Conservation (phyloP, 106 monocot genomes). For the Allium fistulosum region DNA sequence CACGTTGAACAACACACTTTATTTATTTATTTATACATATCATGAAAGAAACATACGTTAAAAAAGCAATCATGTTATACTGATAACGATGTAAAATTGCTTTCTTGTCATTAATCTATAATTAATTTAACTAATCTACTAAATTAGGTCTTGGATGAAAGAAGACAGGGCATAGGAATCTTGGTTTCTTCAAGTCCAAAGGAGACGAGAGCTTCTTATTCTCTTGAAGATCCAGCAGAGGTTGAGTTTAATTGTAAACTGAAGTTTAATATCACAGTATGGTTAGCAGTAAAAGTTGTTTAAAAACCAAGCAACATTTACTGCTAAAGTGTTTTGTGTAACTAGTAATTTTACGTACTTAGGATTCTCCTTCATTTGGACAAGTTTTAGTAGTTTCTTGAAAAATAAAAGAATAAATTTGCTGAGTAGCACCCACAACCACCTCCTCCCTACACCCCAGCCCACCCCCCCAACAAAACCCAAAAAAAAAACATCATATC, state of each 20-base stretch:
- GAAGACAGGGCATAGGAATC: constrained; percentile 81
- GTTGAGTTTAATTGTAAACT: constrained; percentile 22
- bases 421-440: too few species aligned
- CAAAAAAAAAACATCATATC: too few species aligned
- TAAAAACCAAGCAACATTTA: too few species aligned
- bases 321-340: too few species aligned
- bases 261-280: too few species aligned
- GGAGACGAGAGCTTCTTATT: constrained; percentile 78
- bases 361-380: not conserved
- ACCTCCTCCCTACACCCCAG: too few species aligned
- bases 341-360: not conserved
- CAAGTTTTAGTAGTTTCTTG: too few species aligned
- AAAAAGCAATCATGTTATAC: not conserved
- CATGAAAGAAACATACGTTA: not conserved
- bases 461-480: too few species aligned
- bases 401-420: too few species aligned
- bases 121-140: not conserved
- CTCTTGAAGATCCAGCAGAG: constrained; percentile 84
- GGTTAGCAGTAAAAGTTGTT: too few species aligned
- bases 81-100: not conserved
- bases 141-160: constrained; percentile 33
- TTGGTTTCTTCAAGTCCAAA: constrained; percentile 78
- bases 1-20: too few species aligned
- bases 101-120: not conserved
- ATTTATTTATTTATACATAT: not conserved